These are phyloP conservation scores for Thelonectria olida DNA, from an alignment of 2,329 filamentous ascomycete species.

Conservation along the genomic window DNA sequence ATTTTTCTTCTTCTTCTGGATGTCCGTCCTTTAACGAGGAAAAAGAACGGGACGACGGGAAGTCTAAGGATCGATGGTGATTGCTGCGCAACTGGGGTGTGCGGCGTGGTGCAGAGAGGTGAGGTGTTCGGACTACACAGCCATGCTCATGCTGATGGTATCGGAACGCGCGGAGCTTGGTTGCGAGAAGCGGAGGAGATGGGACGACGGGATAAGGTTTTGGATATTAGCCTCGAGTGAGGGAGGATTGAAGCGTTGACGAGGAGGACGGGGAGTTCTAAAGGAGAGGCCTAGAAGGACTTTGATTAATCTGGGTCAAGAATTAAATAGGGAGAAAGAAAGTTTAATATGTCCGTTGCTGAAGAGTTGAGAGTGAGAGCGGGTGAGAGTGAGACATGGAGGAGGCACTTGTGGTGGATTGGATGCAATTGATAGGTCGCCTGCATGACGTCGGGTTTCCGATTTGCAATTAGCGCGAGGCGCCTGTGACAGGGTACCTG, in stretches of 20 bases:
- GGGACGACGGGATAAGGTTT: background rate
- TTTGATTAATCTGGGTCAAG: background rate
- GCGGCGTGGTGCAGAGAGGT: background rate
- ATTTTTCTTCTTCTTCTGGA: background rate
- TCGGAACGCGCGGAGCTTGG: conserved; percentile 15
- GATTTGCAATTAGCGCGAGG: background rate
- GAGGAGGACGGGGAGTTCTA: background rate
- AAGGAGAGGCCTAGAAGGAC: background rate
- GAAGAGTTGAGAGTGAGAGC: background rate
- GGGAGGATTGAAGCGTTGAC: background rate
- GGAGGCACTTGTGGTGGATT: background rate
- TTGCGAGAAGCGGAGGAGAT: background rate
- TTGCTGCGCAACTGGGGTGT: no score
- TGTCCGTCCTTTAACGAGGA: background rate
- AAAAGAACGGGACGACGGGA: background rate
- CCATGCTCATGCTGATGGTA: conserved; percentile 17
- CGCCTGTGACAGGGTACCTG: background rate
- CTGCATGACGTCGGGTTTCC: background rate
- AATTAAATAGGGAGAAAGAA: background rate
- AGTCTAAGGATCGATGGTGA: no score
- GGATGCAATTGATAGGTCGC: background rate
- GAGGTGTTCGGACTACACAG: conserved; percentile 17
- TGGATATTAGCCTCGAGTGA: no score
- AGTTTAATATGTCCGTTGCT: background rate
- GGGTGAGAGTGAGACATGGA: background rate